Evolutionary conservation across 345 rosid genomes (phyloP), one percentile per base, ranked within the genome.

Genomic region (Durio zibethinus): DNA sequence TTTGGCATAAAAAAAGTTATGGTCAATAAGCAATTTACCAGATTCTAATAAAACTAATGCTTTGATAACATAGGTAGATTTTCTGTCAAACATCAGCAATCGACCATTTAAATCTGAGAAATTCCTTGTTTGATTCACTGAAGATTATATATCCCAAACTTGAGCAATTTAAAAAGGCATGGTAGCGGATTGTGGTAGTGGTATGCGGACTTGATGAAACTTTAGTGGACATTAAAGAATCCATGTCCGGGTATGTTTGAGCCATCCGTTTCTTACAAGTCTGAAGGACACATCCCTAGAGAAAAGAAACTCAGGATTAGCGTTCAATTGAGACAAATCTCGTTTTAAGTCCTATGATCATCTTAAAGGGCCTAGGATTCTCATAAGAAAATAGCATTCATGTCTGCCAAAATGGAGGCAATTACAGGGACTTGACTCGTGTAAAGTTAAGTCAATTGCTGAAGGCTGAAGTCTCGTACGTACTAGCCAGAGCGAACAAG

Each of bases 391-490:
- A 27, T 31, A 29, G 18, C 27, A 72, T 50, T 52, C 45, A 31
- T 72, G 75, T 72, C 75, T 18, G 45, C 62, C n/a, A 72, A 20
- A 72, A 48, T 5, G 23, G 1, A 18, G 57, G 57, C 25, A 48
- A 48, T 4, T 61, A 23, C 25, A 5, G 16, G 42, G 20, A 10
- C 5, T 50, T 70, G 60, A 71, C 59, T 48, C 16, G 57, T 3
- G 31, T 33, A 53, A 72, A 72, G n/a, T 35, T 27, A 25, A 53
- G 75, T 53, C 76, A 21, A 36, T 54, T 29, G 74, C 29, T 71
- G 10, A 50, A 29, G 27, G 8, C 25, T 70, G 27, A 70, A 48
- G 40, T 12, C 27, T 71, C 27, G 73, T 47, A 71, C 43, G 52
- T 25, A 4, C 33, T 66, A 66, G 31, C 47, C 74, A 31, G 45